A percentile compares a stretch with the other conserved stretches of the same genome.
Conservation (phyloP, 352 stramenopile species). For the Phytophthora fragariaefolia region DNA sequence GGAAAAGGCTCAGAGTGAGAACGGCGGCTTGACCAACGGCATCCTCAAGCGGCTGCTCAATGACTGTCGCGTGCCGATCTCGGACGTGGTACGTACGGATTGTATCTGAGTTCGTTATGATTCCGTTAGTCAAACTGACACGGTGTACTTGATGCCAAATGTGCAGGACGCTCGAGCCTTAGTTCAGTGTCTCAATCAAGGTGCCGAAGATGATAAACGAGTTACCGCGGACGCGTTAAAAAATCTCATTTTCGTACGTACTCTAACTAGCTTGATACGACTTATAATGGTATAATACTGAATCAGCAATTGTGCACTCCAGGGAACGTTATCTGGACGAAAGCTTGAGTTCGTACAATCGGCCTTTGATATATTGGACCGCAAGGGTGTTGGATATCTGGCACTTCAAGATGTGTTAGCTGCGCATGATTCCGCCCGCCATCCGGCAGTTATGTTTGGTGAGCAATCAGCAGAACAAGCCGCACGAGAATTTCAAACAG, state of each 20-base stretch:
- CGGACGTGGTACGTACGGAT: conserved; percentile 57
- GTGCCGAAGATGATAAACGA: conserved; percentile 43
- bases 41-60: conserved; percentile 67
- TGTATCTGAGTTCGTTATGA: neutral
- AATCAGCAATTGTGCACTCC: conserved; percentile 4
- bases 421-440: conserved; percentile 56
- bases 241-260: conserved; percentile 66
- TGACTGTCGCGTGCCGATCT: conserved; percentile 53
- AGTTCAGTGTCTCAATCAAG: conserved; percentile 44
- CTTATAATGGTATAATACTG: neutral
- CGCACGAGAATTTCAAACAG: conserved; percentile 61
- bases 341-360: conserved; percentile 73
- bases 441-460: conserved; percentile 79
- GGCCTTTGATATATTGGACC: conserved; percentile 73
- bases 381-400: conserved; percentile 66
- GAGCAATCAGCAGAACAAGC: conserved; percentile 62
- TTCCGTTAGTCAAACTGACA: neutral
- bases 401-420: conserved; percentile 54
- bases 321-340: conserved; percentile 52
- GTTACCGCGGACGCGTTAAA: conserved; percentile 59
- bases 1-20: conserved; percentile 53
- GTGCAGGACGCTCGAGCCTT: conserved; percentile 63
- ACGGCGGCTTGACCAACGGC: conserved; percentile 49
- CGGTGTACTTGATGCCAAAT: neutral
- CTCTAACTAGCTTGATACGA: neutral